Percentiles rank a stretch among this genome's conserved stretches.
Evolutionary conservation across 306 rosid genomes (phyloP).

Genomic region (Myrica gale): DNA sequence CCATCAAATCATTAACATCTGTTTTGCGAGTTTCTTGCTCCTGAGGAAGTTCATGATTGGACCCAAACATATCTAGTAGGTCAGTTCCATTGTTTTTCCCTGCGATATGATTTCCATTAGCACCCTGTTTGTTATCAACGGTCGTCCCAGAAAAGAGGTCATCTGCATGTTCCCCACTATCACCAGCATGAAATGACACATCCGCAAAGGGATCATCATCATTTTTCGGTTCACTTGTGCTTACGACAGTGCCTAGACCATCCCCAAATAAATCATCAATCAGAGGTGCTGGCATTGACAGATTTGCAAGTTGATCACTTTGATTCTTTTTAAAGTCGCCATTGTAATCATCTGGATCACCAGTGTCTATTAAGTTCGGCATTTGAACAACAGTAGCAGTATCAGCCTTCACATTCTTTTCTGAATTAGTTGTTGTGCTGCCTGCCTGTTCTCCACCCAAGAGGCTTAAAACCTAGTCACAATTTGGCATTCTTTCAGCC

Average conservation of each 20-base stretch:
- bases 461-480: constrained; percentile 73
- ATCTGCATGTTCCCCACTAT: constrained; percentile 52
- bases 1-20: constrained; percentile 57
- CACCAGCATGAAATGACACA: constrained; percentile 75
- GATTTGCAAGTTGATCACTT: constrained; percentile 42
- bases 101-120: constrained; percentile 30
- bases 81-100: constrained; percentile 49
- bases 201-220: constrained; percentile 92
- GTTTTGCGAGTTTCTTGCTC: constrained; percentile 44
- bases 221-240: constrained; percentile 47
- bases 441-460: constrained; percentile 68
- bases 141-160: constrained; percentile 85
- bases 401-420: constrained; percentile 45
- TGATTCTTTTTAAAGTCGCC: constrained; percentile 35
- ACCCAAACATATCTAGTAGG: constrained; percentile 67
- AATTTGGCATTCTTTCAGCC: constrained; percentile 25
- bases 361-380: constrained; percentile 88
- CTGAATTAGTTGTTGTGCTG: constrained; percentile 42
- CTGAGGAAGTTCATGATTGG: constrained; percentile 37
- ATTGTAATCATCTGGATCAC: constrained; percentile 49
- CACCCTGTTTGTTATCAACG: constrained; percentile 54
- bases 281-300: constrained; percentile 48
- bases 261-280: constrained; percentile 92
- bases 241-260: constrained; percentile 38
- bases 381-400: constrained; percentile 44